These are phyloP conservation scores for Quercus phellos DNA, from an alignment of 331 rosid species.

Conservation along the genomic window DNA sequence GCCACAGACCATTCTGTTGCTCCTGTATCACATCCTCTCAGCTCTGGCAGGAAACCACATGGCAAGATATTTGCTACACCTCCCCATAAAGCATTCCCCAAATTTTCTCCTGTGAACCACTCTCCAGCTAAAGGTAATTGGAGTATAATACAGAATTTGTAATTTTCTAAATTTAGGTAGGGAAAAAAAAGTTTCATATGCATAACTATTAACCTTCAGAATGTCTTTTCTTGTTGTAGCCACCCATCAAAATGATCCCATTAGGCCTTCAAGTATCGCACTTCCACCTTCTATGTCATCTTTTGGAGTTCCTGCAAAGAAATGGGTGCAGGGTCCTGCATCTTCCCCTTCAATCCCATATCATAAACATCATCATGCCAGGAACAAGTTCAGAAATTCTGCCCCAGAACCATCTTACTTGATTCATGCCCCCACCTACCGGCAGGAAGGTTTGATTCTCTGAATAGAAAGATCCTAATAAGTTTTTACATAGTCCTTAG, in stretches of 20 bases:
- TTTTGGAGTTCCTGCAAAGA: slow-evolving; percentile 28
- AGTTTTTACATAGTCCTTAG: background rate
- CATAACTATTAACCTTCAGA: background rate
- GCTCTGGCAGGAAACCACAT: slow-evolving; percentile 24
- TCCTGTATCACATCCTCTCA: slow-evolving; percentile 20
- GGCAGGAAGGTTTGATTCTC: slow-evolving; percentile 49
- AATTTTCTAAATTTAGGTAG: slow-evolving; percentile 11
- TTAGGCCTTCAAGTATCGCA: slow-evolving; percentile 57
- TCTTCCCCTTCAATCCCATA: slow-evolving; percentile 41
- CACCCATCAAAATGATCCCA: slow-evolving; percentile 27
- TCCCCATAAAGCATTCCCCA: slow-evolving; percentile 7
- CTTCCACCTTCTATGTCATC: slow-evolving; percentile 55
- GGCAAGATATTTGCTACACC: slow-evolving; percentile 10
- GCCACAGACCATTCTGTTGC: slow-evolving; percentile 22
- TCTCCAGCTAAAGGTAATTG: slow-evolving; percentile 21
- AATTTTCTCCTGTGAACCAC: slow-evolving; percentile 1
- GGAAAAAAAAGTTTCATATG: background rate
- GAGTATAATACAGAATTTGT: background rate
- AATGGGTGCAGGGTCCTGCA: slow-evolving; percentile 36
- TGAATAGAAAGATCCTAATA: background rate
- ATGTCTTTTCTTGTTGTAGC: slow-evolving; percentile 39
- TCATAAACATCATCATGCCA: slow-evolving; percentile 37
- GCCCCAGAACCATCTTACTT: slow-evolving; percentile 33
- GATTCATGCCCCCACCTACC: slow-evolving; percentile 37
- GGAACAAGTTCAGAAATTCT: slow-evolving; percentile 31